Evolutionary conservation across 176 grass and related monocot species (phyloP), one percentile per base, ranked within the genome.

Genomic region (Oryza glaberrima): DNA sequence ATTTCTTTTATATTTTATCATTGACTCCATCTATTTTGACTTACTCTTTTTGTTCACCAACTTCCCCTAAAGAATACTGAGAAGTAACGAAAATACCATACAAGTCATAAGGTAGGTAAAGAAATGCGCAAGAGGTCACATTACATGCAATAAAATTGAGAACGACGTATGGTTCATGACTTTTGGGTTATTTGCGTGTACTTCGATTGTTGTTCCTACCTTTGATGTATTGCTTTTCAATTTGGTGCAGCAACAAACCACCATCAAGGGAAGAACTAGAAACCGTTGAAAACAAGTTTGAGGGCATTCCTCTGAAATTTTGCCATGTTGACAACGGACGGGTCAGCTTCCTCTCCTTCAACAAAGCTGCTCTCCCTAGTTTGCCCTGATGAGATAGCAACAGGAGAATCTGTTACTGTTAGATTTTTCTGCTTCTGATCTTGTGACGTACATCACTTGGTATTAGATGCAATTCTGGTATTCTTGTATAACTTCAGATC

Each of bases 341-440:
- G 0, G 67, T 88, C 76, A 95, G 85, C 70, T 90, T 92, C 84
- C 81, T 95, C 72, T 86, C 88, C 34, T 90, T 92, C 19, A n/a
- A 90, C 19, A 25, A 84, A 71, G 79, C 77, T 35, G 14, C 19
- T 16, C 82, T 95, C 40, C 85, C 90, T 56, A 88, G 58, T 43
- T 75, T 95, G 67, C 82, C 93, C 22, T 92, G 90, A 95, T 78
- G 61, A 11, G 26, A 30, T 72, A 61, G 25, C 41, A 49, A 60
- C 12, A 69, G 46, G 49, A 70, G 72, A 6, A 25, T 23, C 43
- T 52, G 7, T 23, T 56, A 73, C 16, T 52, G 49, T 17, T 58
- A 20, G 1, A 19, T 54, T 12, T 65, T 35, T 9, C 30, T 13
- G 1, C 61, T 8, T 72, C n/a, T 64, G 7, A 47, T 81, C 48